Evolutionary conservation across 371 early-diverging fungal genomes (phyloP), one percentile per base, ranked within the genome.

Genomic region (Coemansia sp.): DNA sequence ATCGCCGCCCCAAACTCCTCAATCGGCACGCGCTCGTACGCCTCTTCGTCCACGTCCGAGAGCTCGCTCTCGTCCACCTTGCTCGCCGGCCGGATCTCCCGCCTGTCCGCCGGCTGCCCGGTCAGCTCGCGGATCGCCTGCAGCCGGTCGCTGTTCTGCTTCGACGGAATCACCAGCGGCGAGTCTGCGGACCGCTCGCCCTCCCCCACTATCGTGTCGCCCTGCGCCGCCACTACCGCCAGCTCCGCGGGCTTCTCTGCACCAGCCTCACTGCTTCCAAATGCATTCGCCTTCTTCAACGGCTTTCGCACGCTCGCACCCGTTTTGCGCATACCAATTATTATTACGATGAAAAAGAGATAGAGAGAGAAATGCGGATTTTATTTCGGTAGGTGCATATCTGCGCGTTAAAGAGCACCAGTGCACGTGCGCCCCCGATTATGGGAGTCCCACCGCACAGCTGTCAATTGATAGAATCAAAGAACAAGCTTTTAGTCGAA

Each of bases 1-100:
- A 95, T 72, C 0, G 95, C 95, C 0, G 85, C 85, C 0, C 97
- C 97, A 83, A 95, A 95, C 52, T 90, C 88, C 50, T 93, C 92
- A 0, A 97, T 88, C 4, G 97, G 94, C 0, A 94, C 85, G 0
- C 84, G 77, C 43, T 90, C 91, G 63, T 95, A 96, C 48, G 90
- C 89, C 3, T 90, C 93, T 63, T 90, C 75, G 0, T 87, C 83
- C 0, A 88, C 76, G 57, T 90, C 86, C 2, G 49, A 48, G 7
- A n/a, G 40, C 11, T 50, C 59, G 36, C 50, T 35, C 45, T 50
- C 34, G n/a, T 6, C 20, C n/a, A 36, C 9, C 31, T 8, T 34
- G 33, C 9, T 14, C 11, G 26, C 12, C n/a, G 20, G 20, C 20
- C 20, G 20, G 26, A 56, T 40, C n/a, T 31, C 43, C 11, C n/a